These are phyloP conservation scores for Aspergillus sclerotialis DNA, from an alignment of 2,329 filamentous ascomycete species.

Conservation along the genomic window DNA sequence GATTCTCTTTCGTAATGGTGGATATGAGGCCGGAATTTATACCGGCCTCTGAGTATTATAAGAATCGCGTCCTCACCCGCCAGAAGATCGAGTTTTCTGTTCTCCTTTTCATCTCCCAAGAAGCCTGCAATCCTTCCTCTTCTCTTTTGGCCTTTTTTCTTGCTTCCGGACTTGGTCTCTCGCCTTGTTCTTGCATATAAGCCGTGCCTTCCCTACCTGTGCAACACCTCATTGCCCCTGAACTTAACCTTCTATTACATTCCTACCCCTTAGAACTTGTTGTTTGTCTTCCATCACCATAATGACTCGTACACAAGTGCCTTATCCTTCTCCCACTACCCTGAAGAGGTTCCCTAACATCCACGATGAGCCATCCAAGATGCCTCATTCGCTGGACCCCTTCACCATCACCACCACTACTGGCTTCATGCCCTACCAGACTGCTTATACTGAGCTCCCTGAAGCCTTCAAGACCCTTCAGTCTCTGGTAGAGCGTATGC, in stretches of 20 bases:
- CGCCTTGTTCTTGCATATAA: slow-evolving; percentile 1
- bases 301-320: slow-evolving; percentile 29
- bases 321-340: slow-evolving; percentile 26
- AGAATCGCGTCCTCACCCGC: slow-evolving; percentile 28
- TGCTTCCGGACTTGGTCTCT: slow-evolving; percentile 3
- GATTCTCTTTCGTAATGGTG: slow-evolving; percentile 32
- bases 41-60: slow-evolving; percentile 40
- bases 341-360: slow-evolving; percentile 38
- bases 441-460: slow-evolving; percentile 51
- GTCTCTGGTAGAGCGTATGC: slow-evolving; percentile 67
- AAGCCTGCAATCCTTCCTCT: slow-evolving; percentile 3
- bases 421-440: slow-evolving; percentile 38
- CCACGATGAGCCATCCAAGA: slow-evolving; percentile 34
- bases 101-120: slow-evolving; percentile 11
- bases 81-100: slow-evolving; percentile 12
- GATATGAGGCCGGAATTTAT: slow-evolving; percentile 39
- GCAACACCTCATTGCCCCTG: slow-evolving; percentile 1
- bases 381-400: slow-evolving; percentile 37
- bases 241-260: not conserved
- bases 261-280: slow-evolving; percentile 1
- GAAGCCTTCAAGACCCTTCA: slow-evolving; percentile 66
- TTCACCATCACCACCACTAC: slow-evolving; percentile 43
- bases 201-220: slow-evolving; percentile 1
- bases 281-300: slow-evolving; percentile 9
- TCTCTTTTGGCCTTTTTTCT: slow-evolving; percentile 13